These are phyloP conservation scores for Erysiphe pisi DNA, from an alignment of 2,329 filamentous ascomycete genomes.

Conservation along the genomic window DNA sequence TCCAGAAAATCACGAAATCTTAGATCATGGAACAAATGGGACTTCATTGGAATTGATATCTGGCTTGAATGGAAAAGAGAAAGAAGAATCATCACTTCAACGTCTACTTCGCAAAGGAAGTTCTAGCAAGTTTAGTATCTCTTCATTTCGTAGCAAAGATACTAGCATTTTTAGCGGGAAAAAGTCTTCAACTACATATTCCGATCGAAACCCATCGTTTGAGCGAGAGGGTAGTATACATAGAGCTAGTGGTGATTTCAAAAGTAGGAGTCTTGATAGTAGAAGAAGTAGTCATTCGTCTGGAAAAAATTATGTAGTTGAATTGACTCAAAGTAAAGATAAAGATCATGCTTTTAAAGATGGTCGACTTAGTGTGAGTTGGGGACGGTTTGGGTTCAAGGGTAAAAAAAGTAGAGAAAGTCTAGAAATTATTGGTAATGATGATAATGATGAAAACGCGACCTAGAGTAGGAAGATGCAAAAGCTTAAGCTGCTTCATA, in stretches of 20 bases:
- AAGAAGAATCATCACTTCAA: conserved; percentile 45
- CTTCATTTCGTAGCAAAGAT: conserved; percentile 47
- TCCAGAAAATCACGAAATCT: conserved; percentile 41
- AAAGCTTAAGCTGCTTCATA: too few relatives aligned
- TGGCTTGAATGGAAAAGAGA: conserved; percentile 38
- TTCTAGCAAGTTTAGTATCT: conserved; percentile 54
- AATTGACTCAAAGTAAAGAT: conserved; percentile 38
- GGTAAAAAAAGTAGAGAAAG: conserved; percentile 35
- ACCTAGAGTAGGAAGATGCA: too few relatives aligned
- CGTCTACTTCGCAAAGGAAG: conserved; percentile 55
- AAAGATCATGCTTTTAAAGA: conserved; percentile 37
- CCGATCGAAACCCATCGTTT: conserved; percentile 47
- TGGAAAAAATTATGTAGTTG: conserved; percentile 42
- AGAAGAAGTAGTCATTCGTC: conserved; percentile 47
- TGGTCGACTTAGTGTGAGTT: conserved; percentile 34
- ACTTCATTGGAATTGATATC: conserved; percentile 46
- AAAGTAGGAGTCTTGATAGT: conserved; percentile 47
- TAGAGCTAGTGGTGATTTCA: conserved; percentile 45
- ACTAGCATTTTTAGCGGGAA: conserved; percentile 44
- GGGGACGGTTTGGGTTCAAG: conserved; percentile 35
- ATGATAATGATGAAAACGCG: conserved; percentile 30
- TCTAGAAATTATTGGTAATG: conserved; percentile 35
- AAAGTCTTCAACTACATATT: conserved; percentile 46
- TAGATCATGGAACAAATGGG: conserved; percentile 49
- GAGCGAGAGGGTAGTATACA: conserved; percentile 49